These are phyloP conservation scores for Zygosaccharomyces kombuchaensis DNA, from an alignment of 805 yeast species.

Conservation along the genomic window DNA sequence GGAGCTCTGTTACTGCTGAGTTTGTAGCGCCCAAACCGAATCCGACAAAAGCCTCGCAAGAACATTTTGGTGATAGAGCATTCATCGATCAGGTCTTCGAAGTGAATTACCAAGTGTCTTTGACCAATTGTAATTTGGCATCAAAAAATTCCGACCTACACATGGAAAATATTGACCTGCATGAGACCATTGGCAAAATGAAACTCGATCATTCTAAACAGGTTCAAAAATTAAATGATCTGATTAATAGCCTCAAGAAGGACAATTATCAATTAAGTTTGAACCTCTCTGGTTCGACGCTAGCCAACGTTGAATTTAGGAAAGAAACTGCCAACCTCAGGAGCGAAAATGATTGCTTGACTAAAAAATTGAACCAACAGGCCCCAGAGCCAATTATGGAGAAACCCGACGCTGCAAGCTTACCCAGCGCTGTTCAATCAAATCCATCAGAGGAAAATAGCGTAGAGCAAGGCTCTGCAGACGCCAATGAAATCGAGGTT, in stretches of 20 bases:
- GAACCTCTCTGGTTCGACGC: background rate
- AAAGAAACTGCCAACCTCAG: background rate
- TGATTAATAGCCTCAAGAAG: background rate
- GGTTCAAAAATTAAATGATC: background rate
- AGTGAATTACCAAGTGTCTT: background rate
- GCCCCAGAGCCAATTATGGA: background rate
- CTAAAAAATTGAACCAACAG: background rate
- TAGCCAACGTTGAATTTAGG: constrained; percentile 1
- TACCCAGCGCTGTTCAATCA: background rate
- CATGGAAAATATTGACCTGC: background rate
- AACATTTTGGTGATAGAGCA: background rate
- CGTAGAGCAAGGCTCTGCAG: too few relatives aligned
- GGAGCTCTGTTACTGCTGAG: background rate
- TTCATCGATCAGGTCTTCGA: background rate
- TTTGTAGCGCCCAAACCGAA: background rate
- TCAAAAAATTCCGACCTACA: constrained; percentile 4
- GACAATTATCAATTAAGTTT: constrained; percentile 1
- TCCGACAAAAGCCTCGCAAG: background rate
- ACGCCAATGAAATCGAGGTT: too few relatives aligned
- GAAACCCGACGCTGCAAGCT: background rate
- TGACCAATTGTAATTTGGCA: background rate
- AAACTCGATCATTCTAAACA: background rate
- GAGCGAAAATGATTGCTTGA: background rate
- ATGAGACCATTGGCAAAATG: background rate
- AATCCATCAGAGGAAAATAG: background rate